Evolutionary conservation across 768 basidiomycete genomes (phyloP).

Genomic region (Macrocybe gigantea): DNA sequence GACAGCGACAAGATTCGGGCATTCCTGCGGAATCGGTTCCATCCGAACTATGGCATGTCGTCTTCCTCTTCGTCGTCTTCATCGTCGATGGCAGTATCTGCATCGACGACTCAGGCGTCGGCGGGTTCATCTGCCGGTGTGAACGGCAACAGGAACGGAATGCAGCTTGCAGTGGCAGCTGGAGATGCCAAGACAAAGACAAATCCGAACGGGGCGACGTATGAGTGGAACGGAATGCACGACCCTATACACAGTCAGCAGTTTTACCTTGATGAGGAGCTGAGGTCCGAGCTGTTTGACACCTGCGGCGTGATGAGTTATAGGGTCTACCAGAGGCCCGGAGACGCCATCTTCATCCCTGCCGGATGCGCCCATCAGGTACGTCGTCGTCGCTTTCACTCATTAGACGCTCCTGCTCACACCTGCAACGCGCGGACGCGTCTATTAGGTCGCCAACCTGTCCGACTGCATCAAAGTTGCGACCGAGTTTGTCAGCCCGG

Average conservation of each 20-base stretch:
- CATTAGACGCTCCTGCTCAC: not conserved
- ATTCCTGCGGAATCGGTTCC: constrained; percentile 64
- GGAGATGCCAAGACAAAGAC: not conserved
- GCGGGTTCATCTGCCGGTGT: not conserved
- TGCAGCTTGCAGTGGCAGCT: too few species aligned
- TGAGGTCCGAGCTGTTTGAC: constrained; percentile 64
- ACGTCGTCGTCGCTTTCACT: constrained; percentile 7
- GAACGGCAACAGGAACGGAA: not conserved
- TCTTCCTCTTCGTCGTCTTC: too few species aligned
- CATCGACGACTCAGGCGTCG: too few species aligned
- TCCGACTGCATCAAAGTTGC: constrained; percentile 97
- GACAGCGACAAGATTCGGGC: constrained; percentile 69
- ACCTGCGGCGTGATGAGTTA: constrained; percentile 68
- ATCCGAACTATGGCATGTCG: constrained; percentile 8
- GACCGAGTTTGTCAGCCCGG: constrained; percentile 90
- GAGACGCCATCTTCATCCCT: constrained; percentile 91
- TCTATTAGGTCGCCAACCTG: constrained; percentile 74
- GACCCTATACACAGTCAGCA: constrained; percentile 91
- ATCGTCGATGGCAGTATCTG: too few species aligned
- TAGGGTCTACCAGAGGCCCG: constrained; percentile 81
- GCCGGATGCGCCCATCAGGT: constrained; percentile 91
- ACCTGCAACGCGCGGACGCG: too few species aligned
- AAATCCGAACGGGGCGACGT: not conserved
- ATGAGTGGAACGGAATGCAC: constrained; percentile 36
- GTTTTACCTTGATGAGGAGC: constrained; percentile 67